Percentiles rank a stretch among this genome's conserved stretches.
Conservation (phyloP, 768 basidiomycete genomes). For the Collybia mongolica region DNA sequence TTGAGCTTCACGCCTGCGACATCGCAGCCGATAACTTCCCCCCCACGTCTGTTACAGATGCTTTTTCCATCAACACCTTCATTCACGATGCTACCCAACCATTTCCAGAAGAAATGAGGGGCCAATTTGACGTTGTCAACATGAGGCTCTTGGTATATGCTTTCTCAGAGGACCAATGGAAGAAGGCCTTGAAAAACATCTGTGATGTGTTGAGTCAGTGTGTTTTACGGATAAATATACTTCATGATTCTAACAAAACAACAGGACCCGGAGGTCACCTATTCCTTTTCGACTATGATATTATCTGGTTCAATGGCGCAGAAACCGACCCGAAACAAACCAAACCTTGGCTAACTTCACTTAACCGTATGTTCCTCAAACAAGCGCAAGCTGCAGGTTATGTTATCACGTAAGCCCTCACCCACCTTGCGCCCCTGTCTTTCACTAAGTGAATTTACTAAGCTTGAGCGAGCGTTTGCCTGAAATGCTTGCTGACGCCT, state of each 20-base stretch:
- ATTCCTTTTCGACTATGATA: constrained; percentile 4
- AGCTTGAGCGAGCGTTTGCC: too few relatives aligned
- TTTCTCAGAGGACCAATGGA: constrained; percentile 1
- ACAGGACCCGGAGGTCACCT: not conserved
- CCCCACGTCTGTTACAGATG: not conserved
- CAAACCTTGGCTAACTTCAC: too few relatives aligned
- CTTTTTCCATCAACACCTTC: not conserved
- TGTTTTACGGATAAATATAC: not conserved
- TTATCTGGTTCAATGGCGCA: not conserved
- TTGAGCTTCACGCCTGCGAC: not conserved
- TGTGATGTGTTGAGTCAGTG: not conserved
- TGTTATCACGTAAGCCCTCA: too few relatives aligned
- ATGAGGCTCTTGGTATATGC: constrained; percentile 2
- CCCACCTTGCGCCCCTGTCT: too few relatives aligned
- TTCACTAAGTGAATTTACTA: too few relatives aligned
- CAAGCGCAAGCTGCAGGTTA: too few relatives aligned
- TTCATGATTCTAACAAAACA: not conserved
- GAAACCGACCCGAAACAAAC: too few relatives aligned
- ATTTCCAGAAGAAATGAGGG: not conserved
- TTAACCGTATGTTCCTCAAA: too few relatives aligned
- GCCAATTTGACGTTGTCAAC: constrained; percentile 1
- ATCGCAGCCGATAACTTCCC: constrained; percentile 1
- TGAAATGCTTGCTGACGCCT: too few relatives aligned
- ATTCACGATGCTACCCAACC: constrained; percentile 1
- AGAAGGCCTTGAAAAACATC: constrained; percentile 2